Evolutionary conservation across 768 basidiomycete species (phyloP), one percentile per base, ranked within the genome.

Genomic region (Psilocybe subaeruginosa): DNA sequence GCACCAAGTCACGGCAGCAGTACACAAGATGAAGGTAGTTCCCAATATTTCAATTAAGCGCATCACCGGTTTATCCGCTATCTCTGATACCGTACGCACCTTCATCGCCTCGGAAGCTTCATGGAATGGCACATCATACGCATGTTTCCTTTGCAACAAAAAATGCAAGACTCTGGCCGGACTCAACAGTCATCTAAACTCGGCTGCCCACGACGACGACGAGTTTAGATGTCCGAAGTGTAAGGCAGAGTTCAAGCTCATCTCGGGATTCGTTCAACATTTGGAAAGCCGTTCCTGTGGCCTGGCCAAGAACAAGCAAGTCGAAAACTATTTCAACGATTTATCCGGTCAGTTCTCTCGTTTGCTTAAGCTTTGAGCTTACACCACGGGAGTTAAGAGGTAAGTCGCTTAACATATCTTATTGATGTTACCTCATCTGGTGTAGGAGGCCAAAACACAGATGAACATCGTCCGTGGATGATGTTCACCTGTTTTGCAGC

Each of bases 141-240:
- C 76, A 62, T 82, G 81, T 65, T 77, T 68, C 61, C 63, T 82
- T 23, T 82, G 81, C 61, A 63, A 70, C 43, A 68, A 65, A 33
- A 67, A 61, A n/a, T 81, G 78, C 68, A 39, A 54, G 9, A 60
- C 66, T 3, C 71, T 78, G 16, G 2, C 39, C 1, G 63, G 69
- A 3, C 74, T 82, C 17, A 76, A 80, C 62, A 30, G 59, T 67
- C 78, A 79, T 56, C 64, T 77, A 39, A 70, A 70, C 63, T 80
- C 78, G 49, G 70, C 76, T 2, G 69, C 68, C 12, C 80, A 81
- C 61, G 77, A 78, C 59, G 68, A 59, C 31, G 68, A 76, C 55
- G 73, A 79, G 66, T 82, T 80, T 70, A 72, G 66, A 57, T 83
- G 81, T 59, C 81, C 81, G 41, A 74, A 72, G 61, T 82, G 81